These are phyloP conservation scores for Suillus alpinus DNA, from an alignment of 768 basidiomycete species.

Conservation along the genomic window DNA sequence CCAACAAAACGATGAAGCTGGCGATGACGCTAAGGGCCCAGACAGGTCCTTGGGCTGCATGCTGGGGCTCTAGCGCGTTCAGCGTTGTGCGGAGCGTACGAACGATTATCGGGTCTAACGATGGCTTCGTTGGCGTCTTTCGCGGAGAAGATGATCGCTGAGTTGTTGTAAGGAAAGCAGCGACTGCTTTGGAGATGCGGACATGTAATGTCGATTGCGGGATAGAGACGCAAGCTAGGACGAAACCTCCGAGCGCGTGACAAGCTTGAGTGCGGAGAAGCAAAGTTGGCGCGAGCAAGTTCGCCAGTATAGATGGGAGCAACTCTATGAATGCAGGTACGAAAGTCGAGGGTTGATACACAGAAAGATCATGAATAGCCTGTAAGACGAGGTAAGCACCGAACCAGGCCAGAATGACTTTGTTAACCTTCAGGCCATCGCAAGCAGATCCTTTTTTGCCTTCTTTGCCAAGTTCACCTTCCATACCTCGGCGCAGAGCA, in stretches of 20 bases:
- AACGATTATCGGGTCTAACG: conserved; percentile 50
- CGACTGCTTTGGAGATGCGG: conserved; percentile 49
- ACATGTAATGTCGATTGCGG: conserved; percentile 48
- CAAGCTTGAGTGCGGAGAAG: conserved; percentile 70
- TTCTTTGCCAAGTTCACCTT: conserved; percentile 84
- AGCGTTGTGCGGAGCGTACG: conserved; percentile 69
- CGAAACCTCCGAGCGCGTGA: conserved; percentile 71
- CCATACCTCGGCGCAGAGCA: conserved; percentile 71
- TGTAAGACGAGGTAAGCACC: conserved; percentile 27
- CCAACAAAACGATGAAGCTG: conserved; percentile 62
- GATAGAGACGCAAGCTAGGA: conserved; percentile 48
- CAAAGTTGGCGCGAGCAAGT: conserved; percentile 62
- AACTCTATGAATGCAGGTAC: conserved; percentile 62
- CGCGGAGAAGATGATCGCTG: conserved; percentile 33
- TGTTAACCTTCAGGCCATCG: conserved; percentile 71
- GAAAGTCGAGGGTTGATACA: conserved; percentile 63
- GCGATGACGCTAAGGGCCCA: conserved; percentile 74
- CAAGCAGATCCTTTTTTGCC: conserved; percentile 82
- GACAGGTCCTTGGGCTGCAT: conserved; percentile 72
- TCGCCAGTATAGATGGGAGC: conserved; percentile 59
- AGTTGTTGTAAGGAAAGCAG: conserved; percentile 46
- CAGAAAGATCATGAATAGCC: conserved; percentile 71
- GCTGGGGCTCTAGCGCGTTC: conserved; percentile 47
- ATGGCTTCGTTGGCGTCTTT: conserved; percentile 34
- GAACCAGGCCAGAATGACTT: conserved; percentile 6